These are phyloP conservation scores for Phialemonium atrogriseum DNA, from an alignment of 2,329 filamentous ascomycete species.

Conservation along the genomic window DNA sequence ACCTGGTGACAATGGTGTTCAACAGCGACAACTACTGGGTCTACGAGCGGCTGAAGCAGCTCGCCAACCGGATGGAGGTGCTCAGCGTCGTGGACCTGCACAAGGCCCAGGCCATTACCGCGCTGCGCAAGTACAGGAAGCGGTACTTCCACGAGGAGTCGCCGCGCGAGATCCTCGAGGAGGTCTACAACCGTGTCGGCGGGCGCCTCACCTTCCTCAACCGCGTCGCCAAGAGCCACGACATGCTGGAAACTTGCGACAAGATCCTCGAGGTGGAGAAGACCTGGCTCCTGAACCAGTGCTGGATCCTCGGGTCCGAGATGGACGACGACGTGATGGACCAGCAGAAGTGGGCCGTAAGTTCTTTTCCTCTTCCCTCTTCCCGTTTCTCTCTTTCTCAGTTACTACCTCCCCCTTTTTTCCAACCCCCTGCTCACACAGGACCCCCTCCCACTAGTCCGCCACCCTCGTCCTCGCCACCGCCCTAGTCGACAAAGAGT, in stretches of 20 bases:
- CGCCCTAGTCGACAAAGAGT: constrained; percentile 78
- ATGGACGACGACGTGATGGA: constrained; percentile 65
- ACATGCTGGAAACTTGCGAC: constrained; percentile 72
- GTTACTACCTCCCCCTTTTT: background rate
- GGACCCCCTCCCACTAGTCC: too few relatives aligned
- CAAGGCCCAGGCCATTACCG: constrained; percentile 67
- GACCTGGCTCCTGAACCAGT: constrained; percentile 70
- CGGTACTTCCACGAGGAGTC: constrained; percentile 64
- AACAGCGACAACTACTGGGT: constrained; percentile 99
- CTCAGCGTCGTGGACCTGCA: constrained; percentile 77
- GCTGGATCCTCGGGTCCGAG: constrained; percentile 62
- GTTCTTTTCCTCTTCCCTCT: constrained; percentile 21
- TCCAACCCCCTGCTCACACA: background rate
- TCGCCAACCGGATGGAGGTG: constrained; percentile 91
- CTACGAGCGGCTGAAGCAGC: constrained; percentile 86
- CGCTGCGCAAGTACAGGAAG: constrained; percentile 70
- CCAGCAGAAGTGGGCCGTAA: constrained; percentile 80
- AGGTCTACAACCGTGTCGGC: constrained; percentile 80
- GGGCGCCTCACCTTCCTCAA: constrained; percentile 84
- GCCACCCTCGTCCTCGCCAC: constrained; percentile 90
- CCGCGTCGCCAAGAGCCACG: constrained; percentile 73
- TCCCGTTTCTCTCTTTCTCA: background rate
- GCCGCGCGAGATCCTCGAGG: constrained; percentile 49
- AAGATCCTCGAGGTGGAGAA: constrained; percentile 60
- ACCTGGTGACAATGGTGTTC: constrained; percentile 85